phyloP scores from a whole-genome alignment of 192 early-diverging fungal genomes.

The Coemansia sp. region DNA sequence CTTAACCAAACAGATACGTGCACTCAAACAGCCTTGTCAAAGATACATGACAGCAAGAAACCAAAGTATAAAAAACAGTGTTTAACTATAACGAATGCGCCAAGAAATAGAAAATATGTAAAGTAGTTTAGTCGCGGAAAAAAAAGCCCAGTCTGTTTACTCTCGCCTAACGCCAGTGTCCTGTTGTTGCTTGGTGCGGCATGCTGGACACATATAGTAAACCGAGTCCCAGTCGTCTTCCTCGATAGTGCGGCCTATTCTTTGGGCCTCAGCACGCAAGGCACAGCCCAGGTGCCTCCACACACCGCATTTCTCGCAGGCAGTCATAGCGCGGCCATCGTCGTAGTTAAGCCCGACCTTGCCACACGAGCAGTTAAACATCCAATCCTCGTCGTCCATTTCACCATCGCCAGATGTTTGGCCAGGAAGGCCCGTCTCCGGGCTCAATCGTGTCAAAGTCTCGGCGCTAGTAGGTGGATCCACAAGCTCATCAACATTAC shows the following conservation, averaged over 20 bases:
- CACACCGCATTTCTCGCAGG: constrained; percentile 27
- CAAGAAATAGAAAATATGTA: not conserved
- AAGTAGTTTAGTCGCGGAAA: not conserved
- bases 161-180: not conserved
- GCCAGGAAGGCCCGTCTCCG: not conserved
- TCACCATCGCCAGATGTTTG: not conserved
- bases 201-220: constrained; percentile 18
- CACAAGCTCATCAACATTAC: constrained; percentile 3
- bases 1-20: no score
- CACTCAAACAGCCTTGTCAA: no score
- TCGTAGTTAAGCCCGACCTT: constrained; percentile 32
- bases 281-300: constrained; percentile 42
- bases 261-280: constrained; percentile 22
- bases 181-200: constrained; percentile 3
- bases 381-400: constrained; percentile 27
- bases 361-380: constrained; percentile 39
- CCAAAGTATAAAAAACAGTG: no score
- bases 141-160: not conserved
- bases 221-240: constrained; percentile 39
- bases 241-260: constrained; percentile 23
- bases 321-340: constrained; percentile 43
- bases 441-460: not conserved
- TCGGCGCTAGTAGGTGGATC: not conserved
- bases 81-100: not conserved
- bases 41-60: no score